Conservation (phyloP, 805 yeast species). For the Kregervanrija pseudodelftensis region DNA sequence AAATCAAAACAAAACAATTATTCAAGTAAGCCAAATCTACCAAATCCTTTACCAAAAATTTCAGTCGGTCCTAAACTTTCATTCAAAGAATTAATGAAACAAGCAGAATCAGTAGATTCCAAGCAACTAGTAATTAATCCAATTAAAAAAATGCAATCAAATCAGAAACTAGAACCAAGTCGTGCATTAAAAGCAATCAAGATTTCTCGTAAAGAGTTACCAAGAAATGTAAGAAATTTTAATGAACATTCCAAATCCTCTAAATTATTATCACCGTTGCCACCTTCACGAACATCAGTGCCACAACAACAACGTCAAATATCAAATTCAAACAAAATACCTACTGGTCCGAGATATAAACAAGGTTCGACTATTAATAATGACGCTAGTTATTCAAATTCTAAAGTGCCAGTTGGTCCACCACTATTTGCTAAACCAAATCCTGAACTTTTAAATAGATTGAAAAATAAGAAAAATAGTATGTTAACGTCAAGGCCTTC, state of each 20-base stretch:
- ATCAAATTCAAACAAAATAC: neutral
- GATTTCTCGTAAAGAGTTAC: conserved; percentile 2
- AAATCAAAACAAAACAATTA: conserved; percentile 1
- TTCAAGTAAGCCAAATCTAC: neutral
- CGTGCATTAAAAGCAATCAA: conserved; percentile 10
- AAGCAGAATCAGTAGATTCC: conserved; percentile 54
- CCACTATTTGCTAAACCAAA: conserved; percentile 49
- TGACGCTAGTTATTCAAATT: neutral
- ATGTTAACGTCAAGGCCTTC: neutral
- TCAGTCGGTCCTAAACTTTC: conserved; percentile 39
- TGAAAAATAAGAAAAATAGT: conserved; percentile 26
- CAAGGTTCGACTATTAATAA: too few species aligned
- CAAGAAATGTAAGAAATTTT: conserved; percentile 1
- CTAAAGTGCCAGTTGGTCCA: neutral
- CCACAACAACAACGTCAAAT: neutral
- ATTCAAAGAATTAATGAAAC: conserved; percentile 62
- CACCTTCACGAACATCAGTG: neutral
- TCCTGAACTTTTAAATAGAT: conserved; percentile 40
- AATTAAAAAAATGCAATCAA: conserved; percentile 7
- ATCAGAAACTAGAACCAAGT: conserved; percentile 4
- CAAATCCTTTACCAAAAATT: conserved; percentile 5
- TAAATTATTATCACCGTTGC: neutral
- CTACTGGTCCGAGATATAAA: neutral
- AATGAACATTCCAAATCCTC: too few species aligned
- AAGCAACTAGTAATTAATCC: conserved; percentile 32